phyloP scores from a whole-genome alignment of 352 stramenopile genomes.

The Plasmopara muralis region DNA sequence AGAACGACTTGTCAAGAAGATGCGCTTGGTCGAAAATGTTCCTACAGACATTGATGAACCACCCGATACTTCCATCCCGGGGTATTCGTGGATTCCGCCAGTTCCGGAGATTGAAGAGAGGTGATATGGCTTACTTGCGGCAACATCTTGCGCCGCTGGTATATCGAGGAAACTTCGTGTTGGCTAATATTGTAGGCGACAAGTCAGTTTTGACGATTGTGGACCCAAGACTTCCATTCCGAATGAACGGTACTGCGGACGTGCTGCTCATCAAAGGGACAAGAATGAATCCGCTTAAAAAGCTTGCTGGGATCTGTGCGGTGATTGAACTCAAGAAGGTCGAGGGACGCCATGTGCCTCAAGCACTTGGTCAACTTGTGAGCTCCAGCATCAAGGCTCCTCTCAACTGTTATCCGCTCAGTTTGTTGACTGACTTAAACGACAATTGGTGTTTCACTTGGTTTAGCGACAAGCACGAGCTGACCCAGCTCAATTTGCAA shows the following conservation, averaged over 20 bases:
- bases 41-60: no score
- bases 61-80: no score
- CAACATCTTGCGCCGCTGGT: no score
- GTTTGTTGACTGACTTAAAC: conserved; percentile 29
- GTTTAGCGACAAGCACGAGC: conserved; percentile 15
- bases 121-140: no score
- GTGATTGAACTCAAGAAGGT: conserved; percentile 25
- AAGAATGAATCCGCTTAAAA: conserved; percentile 18
- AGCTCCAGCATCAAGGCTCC: conserved; percentile 24
- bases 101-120: no score
- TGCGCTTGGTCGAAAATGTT: no score
- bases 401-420: conserved; percentile 18
- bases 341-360: conserved; percentile 12
- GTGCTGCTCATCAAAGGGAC: conserved; percentile 25
- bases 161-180: no score
- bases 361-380: conserved; percentile 28
- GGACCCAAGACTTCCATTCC: conserved; percentile 9
- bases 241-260: conserved; percentile 27
- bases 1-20: no score
- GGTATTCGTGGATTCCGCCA: no score
- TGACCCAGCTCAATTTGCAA: conserved; percentile 14
- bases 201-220: no score
- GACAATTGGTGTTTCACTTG: conserved; percentile 23
- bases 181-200: no score
- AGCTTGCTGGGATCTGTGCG: conserved; percentile 22